These are phyloP conservation scores for Cytospora schulzeri DNA, from an alignment of 2,329 filamentous ascomycete genomes.

Conservation along the genomic window DNA sequence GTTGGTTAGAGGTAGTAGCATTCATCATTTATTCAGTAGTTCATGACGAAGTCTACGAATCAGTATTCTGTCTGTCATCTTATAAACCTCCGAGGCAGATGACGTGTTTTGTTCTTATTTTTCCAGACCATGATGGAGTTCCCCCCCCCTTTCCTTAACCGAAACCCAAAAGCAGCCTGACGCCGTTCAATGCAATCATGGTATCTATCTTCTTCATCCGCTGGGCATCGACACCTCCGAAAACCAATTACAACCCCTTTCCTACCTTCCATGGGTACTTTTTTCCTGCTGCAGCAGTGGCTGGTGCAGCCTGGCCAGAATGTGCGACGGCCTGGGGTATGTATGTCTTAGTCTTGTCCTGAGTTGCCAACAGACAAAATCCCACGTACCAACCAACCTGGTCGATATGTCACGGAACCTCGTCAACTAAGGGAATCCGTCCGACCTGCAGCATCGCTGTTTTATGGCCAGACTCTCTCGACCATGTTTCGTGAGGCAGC, in stretches of 20 bases:
- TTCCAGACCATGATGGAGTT: conserved; percentile 13
- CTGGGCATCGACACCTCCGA: conserved; percentile 1
- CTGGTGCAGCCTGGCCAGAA: not conserved
- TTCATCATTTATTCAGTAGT: conserved; percentile 6
- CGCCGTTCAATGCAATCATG: conserved; percentile 27
- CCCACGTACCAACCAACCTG: not conserved
- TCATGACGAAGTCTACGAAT: conserved; percentile 4
- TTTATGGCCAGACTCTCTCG: not conserved
- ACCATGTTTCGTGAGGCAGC: not conserved
- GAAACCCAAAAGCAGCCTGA: conserved; percentile 18
- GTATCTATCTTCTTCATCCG: conserved; percentile 16
- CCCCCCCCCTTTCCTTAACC: conserved; percentile 12
- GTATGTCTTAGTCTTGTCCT: not conserved
- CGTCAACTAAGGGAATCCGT: not conserved
- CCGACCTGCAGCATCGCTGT: not conserved
- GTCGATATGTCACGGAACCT: not conserved
- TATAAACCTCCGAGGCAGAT: conserved; percentile 1
- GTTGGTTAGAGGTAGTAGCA: not conserved
- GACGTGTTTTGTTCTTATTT: not conserved
- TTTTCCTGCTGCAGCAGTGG: not conserved
- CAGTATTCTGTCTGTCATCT: conserved; percentile 4
- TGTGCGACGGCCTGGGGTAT: not conserved
- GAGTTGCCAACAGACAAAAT: not conserved
- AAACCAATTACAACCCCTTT: not conserved
- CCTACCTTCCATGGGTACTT: not conserved